Percentiles rank a stretch among this genome's conserved stretches.
Conservation (phyloP, 768 basidiomycete genomes). For the Panaeolus papilionaceus region DNA sequence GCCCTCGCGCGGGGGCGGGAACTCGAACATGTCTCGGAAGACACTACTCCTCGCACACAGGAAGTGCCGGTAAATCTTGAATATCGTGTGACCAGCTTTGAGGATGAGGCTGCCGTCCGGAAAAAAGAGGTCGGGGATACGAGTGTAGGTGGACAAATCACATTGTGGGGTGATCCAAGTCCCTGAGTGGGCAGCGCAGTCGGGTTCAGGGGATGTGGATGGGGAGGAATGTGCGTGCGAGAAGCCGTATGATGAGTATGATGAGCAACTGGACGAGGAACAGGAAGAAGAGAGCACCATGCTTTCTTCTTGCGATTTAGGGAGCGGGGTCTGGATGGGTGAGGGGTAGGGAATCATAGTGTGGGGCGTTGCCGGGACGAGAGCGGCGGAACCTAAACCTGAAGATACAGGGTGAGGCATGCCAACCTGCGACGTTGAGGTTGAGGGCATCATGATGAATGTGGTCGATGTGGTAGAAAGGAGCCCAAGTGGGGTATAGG, state of each 20-base stretch:
- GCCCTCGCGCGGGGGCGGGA: constrained; percentile 40
- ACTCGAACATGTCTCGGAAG: constrained; percentile 45
- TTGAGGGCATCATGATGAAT: background rate
- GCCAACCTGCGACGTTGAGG: background rate
- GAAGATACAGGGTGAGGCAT: background rate
- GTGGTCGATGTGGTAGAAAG: background rate
- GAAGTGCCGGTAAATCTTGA: constrained; percentile 42
- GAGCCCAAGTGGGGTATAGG: background rate
- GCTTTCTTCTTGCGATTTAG: constrained; percentile 5
- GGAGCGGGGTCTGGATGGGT: background rate
- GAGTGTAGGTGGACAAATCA: background rate
- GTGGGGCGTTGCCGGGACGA: background rate
- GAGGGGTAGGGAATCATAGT: background rate
- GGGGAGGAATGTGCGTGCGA: background rate
- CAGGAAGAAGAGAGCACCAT: background rate
- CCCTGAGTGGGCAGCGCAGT: background rate
- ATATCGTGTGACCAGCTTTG: constrained; percentile 39
- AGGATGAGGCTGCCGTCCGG: constrained; percentile 50
- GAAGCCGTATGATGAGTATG: background rate
- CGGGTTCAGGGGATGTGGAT: background rate
- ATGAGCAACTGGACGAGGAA: background rate
- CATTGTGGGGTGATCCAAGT: background rate
- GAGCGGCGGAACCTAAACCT: background rate
- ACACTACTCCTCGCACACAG: constrained; percentile 41
- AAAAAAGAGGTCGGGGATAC: constrained; percentile 36